Conservation (phyloP, 805 yeast species). For the Candida orba region DNA sequence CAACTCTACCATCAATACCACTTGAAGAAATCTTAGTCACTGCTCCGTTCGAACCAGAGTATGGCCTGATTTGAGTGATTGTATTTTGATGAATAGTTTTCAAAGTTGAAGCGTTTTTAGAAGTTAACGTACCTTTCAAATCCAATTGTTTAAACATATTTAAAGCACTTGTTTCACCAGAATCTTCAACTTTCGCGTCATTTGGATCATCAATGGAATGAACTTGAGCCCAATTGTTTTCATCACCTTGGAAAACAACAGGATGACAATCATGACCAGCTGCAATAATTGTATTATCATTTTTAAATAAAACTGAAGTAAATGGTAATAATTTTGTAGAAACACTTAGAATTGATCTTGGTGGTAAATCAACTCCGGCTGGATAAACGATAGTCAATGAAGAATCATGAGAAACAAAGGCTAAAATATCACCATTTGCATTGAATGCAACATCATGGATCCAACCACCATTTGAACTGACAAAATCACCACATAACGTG, state of each 20-base stretch:
- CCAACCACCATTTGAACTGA: constrained; percentile 75
- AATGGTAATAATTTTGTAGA: constrained; percentile 74
- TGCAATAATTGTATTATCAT: constrained; percentile 62
- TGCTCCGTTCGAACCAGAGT: constrained; percentile 30
- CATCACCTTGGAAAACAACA: constrained; percentile 69
- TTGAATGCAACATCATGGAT: constrained; percentile 85
- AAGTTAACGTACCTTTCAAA: constrained; percentile 72
- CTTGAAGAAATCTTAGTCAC: constrained; percentile 61
- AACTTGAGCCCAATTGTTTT: constrained; percentile 55
- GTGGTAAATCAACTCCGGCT: constrained; percentile 56
- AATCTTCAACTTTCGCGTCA: constrained; percentile 43
- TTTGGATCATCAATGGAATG: constrained; percentile 39
- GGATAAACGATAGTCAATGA: constrained; percentile 78
- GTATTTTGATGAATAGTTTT: constrained; percentile 89
- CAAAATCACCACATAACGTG: constrained; percentile 77
- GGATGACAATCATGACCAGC: constrained; percentile 95
- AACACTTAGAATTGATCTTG: constrained; percentile 49
- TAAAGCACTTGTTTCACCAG: constrained; percentile 66
- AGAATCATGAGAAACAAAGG: constrained; percentile 82
- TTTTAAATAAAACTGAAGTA: constrained; percentile 62
- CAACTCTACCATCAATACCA: constrained; percentile 90
- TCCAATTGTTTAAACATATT: constrained; percentile 95
- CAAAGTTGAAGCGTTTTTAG: constrained; percentile 39
- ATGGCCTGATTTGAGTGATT: constrained; percentile 58
- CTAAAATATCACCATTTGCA: constrained; percentile 71